Conservation (phyloP, 2,329 filamentous ascomycete genomes). For the Fusarium sp. region DNA sequence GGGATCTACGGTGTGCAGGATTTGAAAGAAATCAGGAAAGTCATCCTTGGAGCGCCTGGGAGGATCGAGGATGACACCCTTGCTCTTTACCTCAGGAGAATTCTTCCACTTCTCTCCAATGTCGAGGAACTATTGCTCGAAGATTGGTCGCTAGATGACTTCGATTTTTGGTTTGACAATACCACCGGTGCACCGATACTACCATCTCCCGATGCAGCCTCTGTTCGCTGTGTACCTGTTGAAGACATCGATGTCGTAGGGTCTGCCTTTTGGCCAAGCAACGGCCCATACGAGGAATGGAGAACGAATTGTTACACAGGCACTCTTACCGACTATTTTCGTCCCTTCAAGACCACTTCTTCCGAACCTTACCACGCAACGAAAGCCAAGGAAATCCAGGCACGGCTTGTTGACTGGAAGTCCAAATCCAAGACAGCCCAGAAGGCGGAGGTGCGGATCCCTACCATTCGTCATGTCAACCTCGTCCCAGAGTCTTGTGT, state of each 20-base stretch:
- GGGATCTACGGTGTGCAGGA: background rate
- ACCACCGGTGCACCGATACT: too few species aligned
- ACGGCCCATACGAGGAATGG: too few species aligned
- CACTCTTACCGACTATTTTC: too few species aligned
- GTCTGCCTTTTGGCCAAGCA: background rate
- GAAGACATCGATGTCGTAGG: slow-evolving; percentile 3
- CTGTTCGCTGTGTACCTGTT: background rate
- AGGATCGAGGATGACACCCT: rapidly evolving
- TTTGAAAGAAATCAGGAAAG: background rate
- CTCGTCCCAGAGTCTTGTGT: background rate
- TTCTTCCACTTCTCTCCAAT: background rate
- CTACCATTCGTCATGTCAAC: background rate
- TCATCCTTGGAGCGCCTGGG: background rate
- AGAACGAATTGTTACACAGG: too few species aligned
- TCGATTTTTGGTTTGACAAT: background rate
- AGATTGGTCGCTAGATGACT: background rate
- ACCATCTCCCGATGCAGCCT: background rate
- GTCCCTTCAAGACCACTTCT: too few species aligned
- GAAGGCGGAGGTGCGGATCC: background rate
- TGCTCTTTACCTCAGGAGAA: background rate
- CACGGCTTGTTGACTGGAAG: too few species aligned
- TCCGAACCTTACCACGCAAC: too few species aligned
- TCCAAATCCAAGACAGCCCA: too few species aligned
- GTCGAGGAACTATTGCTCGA: background rate
- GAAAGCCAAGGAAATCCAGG: too few species aligned